These are phyloP conservation scores for Fusarium dlaminii DNA, from an alignment of 2,329 filamentous ascomycete species.

Conservation along the genomic window DNA sequence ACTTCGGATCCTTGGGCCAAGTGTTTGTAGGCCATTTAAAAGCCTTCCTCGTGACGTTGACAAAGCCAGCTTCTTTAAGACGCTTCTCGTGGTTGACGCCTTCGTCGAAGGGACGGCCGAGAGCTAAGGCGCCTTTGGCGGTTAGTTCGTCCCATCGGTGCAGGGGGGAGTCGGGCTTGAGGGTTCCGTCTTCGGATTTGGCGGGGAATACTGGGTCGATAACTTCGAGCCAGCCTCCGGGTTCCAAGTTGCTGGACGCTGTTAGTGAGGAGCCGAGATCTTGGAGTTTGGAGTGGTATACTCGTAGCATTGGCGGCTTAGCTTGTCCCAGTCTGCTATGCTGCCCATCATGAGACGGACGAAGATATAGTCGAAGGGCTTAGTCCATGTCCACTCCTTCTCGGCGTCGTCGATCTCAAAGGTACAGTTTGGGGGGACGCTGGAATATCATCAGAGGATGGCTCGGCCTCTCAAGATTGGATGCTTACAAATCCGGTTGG, in stretches of 20 bases:
- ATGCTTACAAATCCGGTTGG: conserved; percentile 13
- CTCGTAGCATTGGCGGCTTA: conserved; percentile 5
- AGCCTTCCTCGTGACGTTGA: background rate
- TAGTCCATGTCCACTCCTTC: conserved; percentile 25
- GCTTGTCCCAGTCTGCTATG: conserved; percentile 22
- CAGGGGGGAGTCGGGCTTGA: background rate
- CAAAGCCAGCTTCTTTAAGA: conserved; percentile 6
- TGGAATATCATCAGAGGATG: fast-evolving
- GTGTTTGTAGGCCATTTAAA: conserved; percentile 27
- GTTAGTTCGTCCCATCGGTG: conserved; percentile 26
- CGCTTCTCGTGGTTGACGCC: conserved; percentile 9
- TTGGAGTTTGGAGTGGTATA: background rate
- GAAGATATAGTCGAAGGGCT: conserved; percentile 26
- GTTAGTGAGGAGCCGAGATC: background rate
- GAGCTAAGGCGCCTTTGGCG: background rate
- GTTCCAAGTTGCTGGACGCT: background rate
- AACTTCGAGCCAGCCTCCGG: conserved; percentile 32
- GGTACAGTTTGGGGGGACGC: conserved; percentile 7
- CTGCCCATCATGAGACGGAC: conserved; percentile 26
- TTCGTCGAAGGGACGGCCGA: conserved; percentile 9
- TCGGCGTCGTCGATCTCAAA: conserved; percentile 26
- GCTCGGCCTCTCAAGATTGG: fast-evolving
- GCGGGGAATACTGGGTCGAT: conserved; percentile 28
- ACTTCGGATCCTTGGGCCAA: conserved; percentile 22
- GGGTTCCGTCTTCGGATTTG: conserved; percentile 25